Conservation (phyloP, 805 yeast species). For the Candida tammaniensis region DNA sequence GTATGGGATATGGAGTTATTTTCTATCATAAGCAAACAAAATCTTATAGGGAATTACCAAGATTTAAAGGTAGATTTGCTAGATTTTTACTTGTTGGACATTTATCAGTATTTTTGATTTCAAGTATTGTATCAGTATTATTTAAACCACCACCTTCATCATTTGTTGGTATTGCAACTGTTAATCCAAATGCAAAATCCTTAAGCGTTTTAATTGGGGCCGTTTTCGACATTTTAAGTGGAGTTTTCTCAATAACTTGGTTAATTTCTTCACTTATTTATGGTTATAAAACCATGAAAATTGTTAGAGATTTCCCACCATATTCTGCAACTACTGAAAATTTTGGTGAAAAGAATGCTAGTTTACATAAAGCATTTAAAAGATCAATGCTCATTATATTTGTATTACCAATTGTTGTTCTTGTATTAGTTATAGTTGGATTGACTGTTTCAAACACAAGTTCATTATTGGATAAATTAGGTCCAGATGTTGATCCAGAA, state of each 20-base stretch:
- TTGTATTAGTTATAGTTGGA: background rate
- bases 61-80: constrained; percentile 4
- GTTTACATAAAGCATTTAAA: constrained; percentile 21
- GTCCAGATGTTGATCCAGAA: no score
- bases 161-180: background rate
- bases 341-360: constrained; percentile 16
- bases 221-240: background rate
- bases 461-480: background rate
- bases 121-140: background rate
- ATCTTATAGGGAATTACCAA: constrained; percentile 19
- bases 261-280: constrained; percentile 14
- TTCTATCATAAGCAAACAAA: constrained; percentile 23
- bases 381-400: constrained; percentile 25
- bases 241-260: background rate
- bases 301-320: constrained; percentile 28
- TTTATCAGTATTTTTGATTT: background rate
- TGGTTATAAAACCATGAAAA: constrained; percentile 26
- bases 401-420: constrained; percentile 18
- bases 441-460: background rate
- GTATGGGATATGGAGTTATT: constrained; percentile 36
- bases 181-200: background rate
- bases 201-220: background rate
- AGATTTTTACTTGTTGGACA: background rate
- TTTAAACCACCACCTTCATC: background rate
- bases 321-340: constrained; percentile 13